Conservation (phyloP, 2,329 filamentous ascomycete genomes). For the Ophiostoma himal-ulmi region DNA sequence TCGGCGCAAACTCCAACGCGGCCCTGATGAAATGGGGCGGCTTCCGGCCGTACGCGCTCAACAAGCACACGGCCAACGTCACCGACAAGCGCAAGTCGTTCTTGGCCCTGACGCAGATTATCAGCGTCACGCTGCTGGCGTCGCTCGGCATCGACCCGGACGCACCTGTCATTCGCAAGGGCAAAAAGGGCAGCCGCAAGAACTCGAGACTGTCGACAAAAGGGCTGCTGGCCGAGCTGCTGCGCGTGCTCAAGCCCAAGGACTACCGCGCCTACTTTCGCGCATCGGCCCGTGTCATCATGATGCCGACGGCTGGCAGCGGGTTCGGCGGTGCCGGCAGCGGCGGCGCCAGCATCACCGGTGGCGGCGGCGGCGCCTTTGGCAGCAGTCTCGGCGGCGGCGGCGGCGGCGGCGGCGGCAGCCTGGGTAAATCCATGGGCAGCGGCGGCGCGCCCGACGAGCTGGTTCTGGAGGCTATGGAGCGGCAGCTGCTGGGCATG, state of each 20-base stretch:
- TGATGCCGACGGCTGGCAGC: constrained; percentile 20
- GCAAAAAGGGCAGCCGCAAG: not conserved
- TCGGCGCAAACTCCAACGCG: not conserved
- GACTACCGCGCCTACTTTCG: constrained; percentile 28
- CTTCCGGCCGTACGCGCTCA: constrained; percentile 24
- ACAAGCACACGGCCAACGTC: constrained; percentile 22
- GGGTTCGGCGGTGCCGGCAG: not conserved
- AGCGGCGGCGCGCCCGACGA: constrained; percentile 22
- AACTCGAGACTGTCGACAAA: constrained; percentile 21
- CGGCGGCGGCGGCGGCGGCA: constrained; percentile 6
- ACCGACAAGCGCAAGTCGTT: constrained; percentile 26
- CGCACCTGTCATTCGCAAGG: not conserved
- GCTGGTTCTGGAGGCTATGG: constrained; percentile 23
- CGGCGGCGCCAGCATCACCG: not conserved
- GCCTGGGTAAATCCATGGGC: constrained; percentile 4
- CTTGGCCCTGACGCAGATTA: constrained; percentile 24
- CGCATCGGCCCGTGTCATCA: constrained; percentile 25
- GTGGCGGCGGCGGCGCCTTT: not conserved
- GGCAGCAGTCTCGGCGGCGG: not conserved
- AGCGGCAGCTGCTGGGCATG: constrained; percentile 26
- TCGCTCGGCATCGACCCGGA: constrained; percentile 20
- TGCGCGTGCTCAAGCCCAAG: constrained; percentile 26
- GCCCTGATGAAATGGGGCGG: constrained; percentile 24
- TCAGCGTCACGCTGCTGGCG: constrained; percentile 20
- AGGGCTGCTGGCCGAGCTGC: constrained; percentile 23